Evolutionary conservation across 306 rosid genomes (phyloP), one percentile per base, ranked within the genome.

Genomic region (Malus fusca): DNA sequence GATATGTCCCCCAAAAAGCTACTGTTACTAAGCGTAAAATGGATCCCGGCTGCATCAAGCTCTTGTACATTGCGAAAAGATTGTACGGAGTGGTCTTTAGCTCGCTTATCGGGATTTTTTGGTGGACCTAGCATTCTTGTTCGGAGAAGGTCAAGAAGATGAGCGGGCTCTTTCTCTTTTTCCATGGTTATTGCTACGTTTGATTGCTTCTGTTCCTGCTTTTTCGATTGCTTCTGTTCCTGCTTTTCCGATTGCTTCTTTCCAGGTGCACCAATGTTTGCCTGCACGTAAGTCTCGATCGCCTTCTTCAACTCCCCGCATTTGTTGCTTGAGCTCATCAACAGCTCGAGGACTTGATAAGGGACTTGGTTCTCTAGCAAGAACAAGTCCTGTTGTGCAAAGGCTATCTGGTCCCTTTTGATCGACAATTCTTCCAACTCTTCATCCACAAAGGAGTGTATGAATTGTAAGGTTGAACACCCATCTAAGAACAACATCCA

Each of bases 351-450:
- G 21, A 72, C 75, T n/a, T 37, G 6, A 22, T 30, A 81, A 11
- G 85, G 81, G 59, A 81, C 44, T 67, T 77, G 81, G 22, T 81
- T 81, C 70, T 81, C 85, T 31, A 81, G 78, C 78, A 81, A 72
- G 66, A 81, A 72, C 65, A 77, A 51, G 52, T 81, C 84, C 11
- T 71, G 74, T n/a, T 60, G 66, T 3, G 52, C n/a, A 12, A 74
- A 58, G 31, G 56, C 53, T 1, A 46, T 15, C 12, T 63, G 71
- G 5, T 79, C 79, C 0, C 14, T 4, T 33, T 79, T 74, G 22
- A 73, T 44, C 6, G 22, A 11, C 25, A 51, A 11, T 3, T 31
- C 11, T 19, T 26, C 1, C 1, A 68, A 13, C 6, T 13, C 3
- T 4, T 11, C 8, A 1, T 37, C 0, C 19, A 7, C 0, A 43